Percentiles rank a stretch among this genome's conserved stretches.
These are phyloP conservation scores for Cinnamomum chago DNA, from an alignment of 164 flowering plant genomes.

Conservation along the genomic window DNA sequence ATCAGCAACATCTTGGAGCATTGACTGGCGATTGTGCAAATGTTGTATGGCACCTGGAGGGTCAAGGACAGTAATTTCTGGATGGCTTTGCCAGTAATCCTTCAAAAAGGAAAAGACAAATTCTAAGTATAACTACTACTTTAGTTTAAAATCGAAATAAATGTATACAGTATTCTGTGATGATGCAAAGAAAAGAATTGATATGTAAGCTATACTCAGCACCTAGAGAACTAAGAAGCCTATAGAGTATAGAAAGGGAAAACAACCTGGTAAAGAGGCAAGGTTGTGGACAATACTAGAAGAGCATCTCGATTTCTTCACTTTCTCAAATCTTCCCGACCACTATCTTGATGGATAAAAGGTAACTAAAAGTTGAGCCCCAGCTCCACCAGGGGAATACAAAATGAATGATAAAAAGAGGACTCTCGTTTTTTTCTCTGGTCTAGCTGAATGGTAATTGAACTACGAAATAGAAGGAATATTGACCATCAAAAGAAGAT, in stretches of 20 bases:
- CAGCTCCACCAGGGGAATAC: no score
- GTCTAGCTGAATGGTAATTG: no score
- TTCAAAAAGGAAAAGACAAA: conserved; percentile 14
- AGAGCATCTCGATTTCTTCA: background rate
- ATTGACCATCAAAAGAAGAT: no score
- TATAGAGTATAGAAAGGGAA: background rate
- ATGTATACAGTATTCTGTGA: background rate
- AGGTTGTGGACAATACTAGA: background rate
- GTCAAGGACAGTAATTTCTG: conserved; percentile 93
- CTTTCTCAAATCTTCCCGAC: background rate
- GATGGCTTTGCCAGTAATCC: conserved; percentile 73
- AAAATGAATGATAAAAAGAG: no score
- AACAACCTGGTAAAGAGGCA: background rate
- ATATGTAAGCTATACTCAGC: background rate
- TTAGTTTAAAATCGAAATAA: background rate
- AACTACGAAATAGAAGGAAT: no score
- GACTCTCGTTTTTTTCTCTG: background rate
- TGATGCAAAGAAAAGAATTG: background rate
- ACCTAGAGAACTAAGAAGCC: background rate
- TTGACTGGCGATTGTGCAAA: conserved; percentile 74
- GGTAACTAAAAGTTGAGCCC: no score
- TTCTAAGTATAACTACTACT: background rate
- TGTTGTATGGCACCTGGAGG: conserved; percentile 95
- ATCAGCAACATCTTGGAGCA: conserved; percentile 95
- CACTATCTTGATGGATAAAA: background rate